Evolutionary conservation across 2,329 filamentous ascomycete genomes (phyloP).

Genomic region (Elsinoe australis): DNA sequence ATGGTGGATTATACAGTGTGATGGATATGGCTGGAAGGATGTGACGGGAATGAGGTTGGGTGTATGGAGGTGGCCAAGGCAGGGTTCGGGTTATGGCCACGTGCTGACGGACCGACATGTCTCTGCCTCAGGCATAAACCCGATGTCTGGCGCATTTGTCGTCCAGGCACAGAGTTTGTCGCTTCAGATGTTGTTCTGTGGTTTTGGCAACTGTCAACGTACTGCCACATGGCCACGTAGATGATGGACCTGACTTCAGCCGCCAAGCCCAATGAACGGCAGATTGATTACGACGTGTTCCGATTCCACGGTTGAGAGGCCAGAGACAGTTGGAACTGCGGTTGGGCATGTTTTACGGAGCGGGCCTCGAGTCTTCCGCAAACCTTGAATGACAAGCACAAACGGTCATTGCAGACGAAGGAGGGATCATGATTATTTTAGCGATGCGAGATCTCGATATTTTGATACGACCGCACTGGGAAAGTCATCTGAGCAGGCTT

Average conservation of each 20-base stretch:
- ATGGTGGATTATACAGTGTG: no score
- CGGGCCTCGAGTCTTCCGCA: neutral
- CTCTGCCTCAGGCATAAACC: neutral
- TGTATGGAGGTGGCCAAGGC: no score
- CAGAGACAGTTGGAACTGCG: neutral
- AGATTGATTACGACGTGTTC: conserved; percentile 4
- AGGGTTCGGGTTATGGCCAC: neutral
- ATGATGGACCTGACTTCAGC: conserved; percentile 7
- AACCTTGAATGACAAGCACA: conserved; percentile 1
- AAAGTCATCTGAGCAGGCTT: conserved; percentile 2
- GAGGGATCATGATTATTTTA: conserved; percentile 3
- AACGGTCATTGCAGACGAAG: neutral
- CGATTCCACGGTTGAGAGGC: neutral
- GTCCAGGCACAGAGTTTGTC: no score
- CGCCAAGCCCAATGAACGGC: conserved; percentile 4
- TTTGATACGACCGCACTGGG: neutral
- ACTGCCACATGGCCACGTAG: conserved; percentile 10
- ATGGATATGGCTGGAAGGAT: no score
- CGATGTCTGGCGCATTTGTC: no score
- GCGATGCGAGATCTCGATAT: conserved; percentile 3
- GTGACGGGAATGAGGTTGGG: no score
- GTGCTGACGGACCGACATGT: neutral
- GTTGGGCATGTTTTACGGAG: neutral
- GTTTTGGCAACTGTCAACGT: neutral
- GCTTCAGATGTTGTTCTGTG: no score